A percentile compares a stretch with the other conserved stretches of the same genome.
phyloP scores from a whole-genome alignment of 2,329 filamentous ascomycete species.

The Chrysoporthe cubensis region DNA sequence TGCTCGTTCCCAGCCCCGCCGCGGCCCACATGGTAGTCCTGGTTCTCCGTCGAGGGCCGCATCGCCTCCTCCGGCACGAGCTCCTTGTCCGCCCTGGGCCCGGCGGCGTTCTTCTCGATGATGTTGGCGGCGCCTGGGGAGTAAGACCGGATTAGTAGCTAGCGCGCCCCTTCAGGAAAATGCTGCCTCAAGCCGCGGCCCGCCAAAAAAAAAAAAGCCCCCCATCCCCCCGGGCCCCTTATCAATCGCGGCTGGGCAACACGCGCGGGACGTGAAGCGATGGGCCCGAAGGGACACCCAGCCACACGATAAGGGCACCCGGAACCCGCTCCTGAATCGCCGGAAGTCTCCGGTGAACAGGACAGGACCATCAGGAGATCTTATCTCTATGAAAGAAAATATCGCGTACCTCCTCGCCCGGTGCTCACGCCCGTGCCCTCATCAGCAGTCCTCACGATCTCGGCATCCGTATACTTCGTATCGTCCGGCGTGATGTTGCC shows the following conservation, averaged over 20 bases:
- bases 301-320: slow-evolving; percentile 3
- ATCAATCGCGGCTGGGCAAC: background rate
- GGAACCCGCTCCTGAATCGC: background rate
- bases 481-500: slow-evolving; percentile 64
- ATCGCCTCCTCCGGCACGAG: slow-evolving; percentile 56
- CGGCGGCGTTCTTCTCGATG: slow-evolving; percentile 48
- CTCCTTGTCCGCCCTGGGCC: slow-evolving; percentile 54
- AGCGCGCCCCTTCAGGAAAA: background rate
- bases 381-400: background rate
- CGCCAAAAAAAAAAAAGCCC: no score
- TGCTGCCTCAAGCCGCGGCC: background rate
- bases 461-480: slow-evolving; percentile 64
- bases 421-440: slow-evolving; percentile 62
- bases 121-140: slow-evolving; percentile 62
- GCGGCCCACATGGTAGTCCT: slow-evolving; percentile 61
- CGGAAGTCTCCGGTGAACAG: background rate
- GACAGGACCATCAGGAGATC: background rate
- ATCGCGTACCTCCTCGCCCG: slow-evolving; percentile 58
- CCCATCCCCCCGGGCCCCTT: background rate
- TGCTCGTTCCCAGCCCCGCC: slow-evolving; percentile 64
- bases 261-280: background rate
- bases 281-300: background rate
- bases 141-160: background rate
- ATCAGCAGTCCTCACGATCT: slow-evolving; percentile 59
- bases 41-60: slow-evolving; percentile 51